A percentile compares a stretch with the other conserved stretches of the same genome.
These are phyloP conservation scores for Phytopythium litorale DNA, from an alignment of 352 stramenopile genomes.

Conservation along the genomic window DNA sequence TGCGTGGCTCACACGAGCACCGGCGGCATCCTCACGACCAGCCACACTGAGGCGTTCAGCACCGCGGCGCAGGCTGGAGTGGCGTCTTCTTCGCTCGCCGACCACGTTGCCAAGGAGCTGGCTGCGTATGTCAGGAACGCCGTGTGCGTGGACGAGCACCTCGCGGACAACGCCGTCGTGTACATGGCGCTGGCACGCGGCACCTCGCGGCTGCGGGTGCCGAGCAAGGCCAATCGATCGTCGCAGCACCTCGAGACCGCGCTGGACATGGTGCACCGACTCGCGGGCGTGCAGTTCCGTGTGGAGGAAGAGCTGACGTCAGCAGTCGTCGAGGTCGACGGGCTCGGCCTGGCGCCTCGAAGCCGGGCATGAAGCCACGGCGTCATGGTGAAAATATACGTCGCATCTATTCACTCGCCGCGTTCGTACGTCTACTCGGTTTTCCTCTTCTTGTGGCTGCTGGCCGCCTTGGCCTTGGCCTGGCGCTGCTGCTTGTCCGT, in stretches of 20 bases:
- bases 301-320: slow-evolving; percentile 36
- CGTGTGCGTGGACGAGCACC: slow-evolving; percentile 66
- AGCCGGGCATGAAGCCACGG: not conserved
- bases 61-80: slow-evolving; percentile 1
- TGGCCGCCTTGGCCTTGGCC: slow-evolving; percentile 7
- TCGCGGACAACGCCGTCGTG: slow-evolving; percentile 66
- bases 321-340: slow-evolving; percentile 42
- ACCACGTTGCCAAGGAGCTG: slow-evolving; percentile 30
- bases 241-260: slow-evolving; percentile 61
- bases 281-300: slow-evolving; percentile 37
- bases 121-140: slow-evolving; percentile 29
- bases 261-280: slow-evolving; percentile 27
- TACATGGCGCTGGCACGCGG: slow-evolving; percentile 63
- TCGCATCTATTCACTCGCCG: slow-evolving; percentile 18
- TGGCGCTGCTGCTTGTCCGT: slow-evolving; percentile 57
- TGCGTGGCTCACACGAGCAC: slow-evolving; percentile 35
- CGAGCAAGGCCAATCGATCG: slow-evolving; percentile 29
- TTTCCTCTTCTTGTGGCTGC: slow-evolving; percentile 47
- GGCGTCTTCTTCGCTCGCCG: slow-evolving; percentile 19
- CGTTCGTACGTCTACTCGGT: slow-evolving; percentile 14
- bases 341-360: slow-evolving; percentile 20
- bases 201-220: slow-evolving; percentile 48
- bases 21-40: slow-evolving; percentile 38
- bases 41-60: slow-evolving; percentile 24
- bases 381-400: not conserved